Base-by-base conservation (phyloP, 108 stramenopile species). In the Conticribra guillardii region DNA sequence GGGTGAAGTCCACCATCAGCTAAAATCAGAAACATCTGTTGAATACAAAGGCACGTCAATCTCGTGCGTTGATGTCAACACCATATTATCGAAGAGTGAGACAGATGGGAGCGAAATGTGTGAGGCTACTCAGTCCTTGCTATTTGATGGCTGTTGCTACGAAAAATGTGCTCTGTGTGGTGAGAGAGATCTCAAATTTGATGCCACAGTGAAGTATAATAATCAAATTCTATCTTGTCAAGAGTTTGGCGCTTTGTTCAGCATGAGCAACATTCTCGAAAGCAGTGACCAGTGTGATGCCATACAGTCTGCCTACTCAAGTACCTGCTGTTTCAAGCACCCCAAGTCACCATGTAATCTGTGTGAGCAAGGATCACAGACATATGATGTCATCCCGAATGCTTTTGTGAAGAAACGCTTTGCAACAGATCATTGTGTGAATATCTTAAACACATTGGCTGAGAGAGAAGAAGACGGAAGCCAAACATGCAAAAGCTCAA, bases 161-260 rank as follows among this genome's bases (percentile, higher is more conserved):
- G 78, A 79, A 63, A 79, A 79, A 34, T 79, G 78, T 54, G 33
- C 78, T 54, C 78, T 79, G 23, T 79, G 78, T 24, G 78, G 78
- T 7, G 71, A 63, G n/a, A 51, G 60, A 62, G 58, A 64, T 61
- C 65, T 79, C 48, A 71, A 60, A 41, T 67, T 32, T 18, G 78
- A 72, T 50, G 33, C 78, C 2, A 79, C 71, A 7, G 78, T 79
- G 22, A 79, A 79, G 71, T 71, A 62, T 34, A 79, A 79, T 28
- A 64, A 71, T 17, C 65, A 72, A 61, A 71, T 79, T 53, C 64
- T 79, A 37, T 71, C 70, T 27, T 79, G 78, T 51, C 52, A 62
- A 50, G 78, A 72, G 50, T 50, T 79, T 44, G 60, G 66, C 28
- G 48, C 70, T 5, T 53, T 79, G 53, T 79, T 79, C 31, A 63